Evolutionary conservation across 495 filamentous ascomycete species (phyloP), one percentile per base, ranked within the genome.

Genomic region (Trichoderma asperelloides): DNA sequence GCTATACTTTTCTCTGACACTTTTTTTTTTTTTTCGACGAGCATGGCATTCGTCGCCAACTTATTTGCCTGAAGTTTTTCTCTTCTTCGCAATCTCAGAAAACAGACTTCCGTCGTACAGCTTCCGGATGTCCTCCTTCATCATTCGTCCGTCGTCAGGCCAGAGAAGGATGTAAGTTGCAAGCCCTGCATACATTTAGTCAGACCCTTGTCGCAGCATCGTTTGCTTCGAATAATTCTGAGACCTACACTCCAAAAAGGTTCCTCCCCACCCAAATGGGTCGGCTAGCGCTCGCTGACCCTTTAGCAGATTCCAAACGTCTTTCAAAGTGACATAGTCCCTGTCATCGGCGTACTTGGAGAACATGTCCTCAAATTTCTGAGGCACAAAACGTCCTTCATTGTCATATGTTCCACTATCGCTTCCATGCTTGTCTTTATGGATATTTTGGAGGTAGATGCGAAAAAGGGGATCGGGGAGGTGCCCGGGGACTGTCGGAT

Each of bases 361-460:
- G 65, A 88, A 87, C 71, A 85, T 71, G 68, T 87, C 82, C 75
- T 88, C 84, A 69, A 87, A 87, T 13, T 71, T 70, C 74, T 84
- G 80, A 63, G 83, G 83, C 6, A 80, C 66, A 67, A 86, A 85
- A 0, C 84, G 74, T 0, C 85, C 85, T 70, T 87, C 84, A 11
- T 68, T 74, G 70, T 86, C 84, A 65, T 79, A 87, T 6, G 73
- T 77, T 8, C 79, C 80, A 21, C 75, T 80, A 67, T 86, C 85
- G 45, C 77, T 81, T n/a, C 84, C 85, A 63, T 86, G 84, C 75
- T 86, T 88, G 55, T 76, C 80, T 72, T 84, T 86, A 73, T 87
- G 82, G 47, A 87, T 80, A 3, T 73, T 74, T 1, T 69, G 68
- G 1, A 82, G 68, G 66, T 80, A 86, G 30, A 87, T 72, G 9